A percentile compares a stretch with the other conserved stretches of the same genome.
Evolutionary conservation across 148 eudicot genomes (phyloP).

Genomic region (Simmondsia chinensis): DNA sequence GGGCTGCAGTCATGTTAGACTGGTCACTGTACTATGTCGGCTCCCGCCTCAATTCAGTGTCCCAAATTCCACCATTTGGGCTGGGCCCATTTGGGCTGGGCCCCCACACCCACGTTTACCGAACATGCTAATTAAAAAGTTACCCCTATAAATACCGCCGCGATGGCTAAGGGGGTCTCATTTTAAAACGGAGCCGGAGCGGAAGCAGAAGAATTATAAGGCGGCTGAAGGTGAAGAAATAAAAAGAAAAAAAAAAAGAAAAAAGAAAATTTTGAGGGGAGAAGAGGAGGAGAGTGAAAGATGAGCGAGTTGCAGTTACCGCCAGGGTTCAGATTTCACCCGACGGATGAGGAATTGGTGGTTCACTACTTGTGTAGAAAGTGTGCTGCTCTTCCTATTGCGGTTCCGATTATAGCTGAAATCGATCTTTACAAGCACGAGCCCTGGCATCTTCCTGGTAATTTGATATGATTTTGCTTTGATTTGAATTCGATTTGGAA

Average conservation of each 20-base stretch:
- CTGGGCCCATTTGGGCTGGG: neutral
- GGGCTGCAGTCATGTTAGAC: no score
- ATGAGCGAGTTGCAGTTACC: constrained; percentile 13
- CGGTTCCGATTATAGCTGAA: constrained; percentile 29
- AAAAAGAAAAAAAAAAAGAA: neutral
- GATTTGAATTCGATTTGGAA: no score
- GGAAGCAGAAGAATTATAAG: no score
- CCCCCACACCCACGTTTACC: neutral
- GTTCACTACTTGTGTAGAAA: constrained; percentile 24
- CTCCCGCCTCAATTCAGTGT: no score
- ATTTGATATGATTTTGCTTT: no score
- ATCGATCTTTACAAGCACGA: constrained; percentile 32
- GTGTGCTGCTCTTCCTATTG: constrained; percentile 20
- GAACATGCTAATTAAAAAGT: no score
- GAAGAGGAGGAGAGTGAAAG: neutral
- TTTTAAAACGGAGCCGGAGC: neutral
- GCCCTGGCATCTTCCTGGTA: constrained; percentile 42
- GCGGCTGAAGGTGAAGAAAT: no score
- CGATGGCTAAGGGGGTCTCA: no score
- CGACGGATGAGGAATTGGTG: no score
- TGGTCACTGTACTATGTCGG: no score
- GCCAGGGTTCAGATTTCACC: constrained; percentile 35
- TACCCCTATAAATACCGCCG: no score
- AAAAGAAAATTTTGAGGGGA: neutral
- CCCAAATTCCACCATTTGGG: no score